phyloP scores from a whole-genome alignment of 2,329 filamentous ascomycete species.

The Epichloe glyceriae region DNA sequence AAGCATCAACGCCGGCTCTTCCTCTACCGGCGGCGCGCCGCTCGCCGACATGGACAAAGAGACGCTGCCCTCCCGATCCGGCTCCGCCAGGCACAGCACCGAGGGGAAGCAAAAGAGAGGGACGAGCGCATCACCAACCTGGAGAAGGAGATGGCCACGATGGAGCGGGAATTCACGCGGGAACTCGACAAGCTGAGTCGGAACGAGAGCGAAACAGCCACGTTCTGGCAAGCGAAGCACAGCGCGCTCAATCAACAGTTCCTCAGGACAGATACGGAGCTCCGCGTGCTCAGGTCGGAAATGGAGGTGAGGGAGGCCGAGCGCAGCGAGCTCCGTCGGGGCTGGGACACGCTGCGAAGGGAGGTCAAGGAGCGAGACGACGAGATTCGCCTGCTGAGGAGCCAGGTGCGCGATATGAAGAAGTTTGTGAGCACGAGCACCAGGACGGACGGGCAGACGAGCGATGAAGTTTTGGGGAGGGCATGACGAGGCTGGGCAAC shows the following conservation, averaged over 20 bases:
- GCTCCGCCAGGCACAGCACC: constrained; percentile 3
- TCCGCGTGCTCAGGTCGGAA: constrained; percentile 37
- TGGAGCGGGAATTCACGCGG: constrained; percentile 40
- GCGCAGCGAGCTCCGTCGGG: constrained; percentile 35
- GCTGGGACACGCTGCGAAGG: constrained; percentile 32
- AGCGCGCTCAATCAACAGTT: constrained; percentile 38
- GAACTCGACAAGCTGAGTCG: constrained; percentile 40
- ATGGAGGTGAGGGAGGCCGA: constrained; percentile 34
- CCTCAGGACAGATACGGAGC: constrained; percentile 37
- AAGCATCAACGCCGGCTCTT: constrained; percentile 9
- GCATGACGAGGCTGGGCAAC: constrained; percentile 49
- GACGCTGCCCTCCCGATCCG: constrained; percentile 5
- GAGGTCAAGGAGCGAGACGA: constrained; percentile 39
- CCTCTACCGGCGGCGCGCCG: constrained; percentile 14
- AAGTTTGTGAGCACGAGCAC: constrained; percentile 58
- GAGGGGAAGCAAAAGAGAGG: constrained; percentile 12
- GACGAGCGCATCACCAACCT: constrained; percentile 34
- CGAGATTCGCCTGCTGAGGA: constrained; percentile 39
- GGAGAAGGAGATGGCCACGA: constrained; percentile 36
- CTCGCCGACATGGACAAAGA: constrained; percentile 20
- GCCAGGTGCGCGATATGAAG: constrained; percentile 55
- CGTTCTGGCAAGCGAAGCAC: constrained; percentile 46
- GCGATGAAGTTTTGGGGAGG: constrained; percentile 54
- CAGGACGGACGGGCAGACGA: constrained; percentile 44
- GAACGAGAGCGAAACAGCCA: constrained; percentile 41